Percentiles rank a stretch among this genome's conserved stretches.
These are phyloP conservation scores for Lactarius trivialis DNA, from an alignment of 768 basidiomycete species.

Conservation along the genomic window DNA sequence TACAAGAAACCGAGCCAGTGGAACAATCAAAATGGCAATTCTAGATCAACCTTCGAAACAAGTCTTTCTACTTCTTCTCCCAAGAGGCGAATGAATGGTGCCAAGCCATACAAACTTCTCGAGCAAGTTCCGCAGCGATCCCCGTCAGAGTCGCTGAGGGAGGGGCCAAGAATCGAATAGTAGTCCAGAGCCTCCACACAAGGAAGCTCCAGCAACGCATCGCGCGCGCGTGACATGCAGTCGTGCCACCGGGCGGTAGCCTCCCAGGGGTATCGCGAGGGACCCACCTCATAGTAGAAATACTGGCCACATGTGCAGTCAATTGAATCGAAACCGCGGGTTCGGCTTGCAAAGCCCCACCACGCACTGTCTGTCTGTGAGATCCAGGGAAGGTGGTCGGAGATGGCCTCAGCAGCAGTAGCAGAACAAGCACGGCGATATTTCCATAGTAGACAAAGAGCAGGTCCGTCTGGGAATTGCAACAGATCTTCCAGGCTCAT, in stretches of 20 bases:
- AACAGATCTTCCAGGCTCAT: slow-evolving; percentile 1
- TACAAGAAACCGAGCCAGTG: too few relatives aligned
- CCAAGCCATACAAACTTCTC: neutral
- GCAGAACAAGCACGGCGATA: slow-evolving; percentile 4
- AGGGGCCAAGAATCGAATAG: too few relatives aligned
- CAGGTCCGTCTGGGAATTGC: neutral
- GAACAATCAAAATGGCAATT: neutral
- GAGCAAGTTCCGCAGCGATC: too few relatives aligned
- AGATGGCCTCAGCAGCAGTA: neutral
- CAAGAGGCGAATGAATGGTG: neutral
- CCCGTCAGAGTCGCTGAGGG: too few relatives aligned
- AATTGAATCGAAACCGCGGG: too few relatives aligned
- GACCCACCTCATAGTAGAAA: too few relatives aligned
- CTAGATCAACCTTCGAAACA: slow-evolving; percentile 5
- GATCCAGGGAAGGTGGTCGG: neutral
- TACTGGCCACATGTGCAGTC: too few relatives aligned
- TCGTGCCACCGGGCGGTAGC: neutral
- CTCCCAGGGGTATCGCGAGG: neutral
- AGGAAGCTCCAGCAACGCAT: neutral
- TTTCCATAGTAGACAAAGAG: neutral
- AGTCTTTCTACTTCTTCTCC: slow-evolving; percentile 1
- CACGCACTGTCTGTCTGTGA: neutral
- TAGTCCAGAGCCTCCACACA: neutral
- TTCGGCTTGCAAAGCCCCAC: neutral
- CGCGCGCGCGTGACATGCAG: neutral